phyloP scores from a whole-genome alignment of 306 rosid genomes.

The Ammopiptanthus mongolicus region DNA sequence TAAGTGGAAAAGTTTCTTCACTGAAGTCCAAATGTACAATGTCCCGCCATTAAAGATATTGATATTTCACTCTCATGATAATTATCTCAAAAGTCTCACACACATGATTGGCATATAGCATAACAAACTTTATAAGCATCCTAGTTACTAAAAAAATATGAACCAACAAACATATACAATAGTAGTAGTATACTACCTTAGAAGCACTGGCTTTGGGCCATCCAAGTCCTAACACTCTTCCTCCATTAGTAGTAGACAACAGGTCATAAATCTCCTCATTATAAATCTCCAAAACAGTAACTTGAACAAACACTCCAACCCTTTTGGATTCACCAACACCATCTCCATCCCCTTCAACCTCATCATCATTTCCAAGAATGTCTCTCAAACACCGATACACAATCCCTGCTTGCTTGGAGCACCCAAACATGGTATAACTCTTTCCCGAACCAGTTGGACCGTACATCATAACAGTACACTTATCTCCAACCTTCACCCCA shows the following conservation, averaged over 20 bases:
- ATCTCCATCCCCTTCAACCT: conserved; percentile 20
- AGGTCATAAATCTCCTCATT: conserved; percentile 96
- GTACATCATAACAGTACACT: conserved; percentile 95
- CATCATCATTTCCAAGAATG: conserved; percentile 49
- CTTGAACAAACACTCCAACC: conserved; percentile 78
- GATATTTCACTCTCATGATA: too few relatives aligned
- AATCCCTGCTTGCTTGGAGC: conserved; percentile 80
- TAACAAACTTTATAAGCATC: too few relatives aligned
- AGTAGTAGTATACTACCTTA: conserved; percentile 55
- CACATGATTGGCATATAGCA: too few relatives aligned
- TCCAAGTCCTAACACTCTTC: conserved; percentile 70
- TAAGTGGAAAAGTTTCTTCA: too few relatives aligned
- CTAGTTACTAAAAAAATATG: too few relatives aligned
- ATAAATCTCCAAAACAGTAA: conserved; percentile 87
- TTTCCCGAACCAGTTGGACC: conserved; percentile 98
- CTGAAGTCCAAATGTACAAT: too few relatives aligned
- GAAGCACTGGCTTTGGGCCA: conserved; percentile 81
- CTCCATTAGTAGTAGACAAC: conserved; percentile 49
- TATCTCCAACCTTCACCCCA: conserved; percentile 75
- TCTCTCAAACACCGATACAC: conserved; percentile 79
- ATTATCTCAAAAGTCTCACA: too few relatives aligned
- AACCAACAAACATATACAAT: too few relatives aligned
- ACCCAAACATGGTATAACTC: conserved; percentile 95
- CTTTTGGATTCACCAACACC: too few relatives aligned
- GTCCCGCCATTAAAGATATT: too few relatives aligned